Base-by-base conservation (phyloP, 2,329 filamentous ascomycete species). In the Trichoderma harzianum region DNA sequence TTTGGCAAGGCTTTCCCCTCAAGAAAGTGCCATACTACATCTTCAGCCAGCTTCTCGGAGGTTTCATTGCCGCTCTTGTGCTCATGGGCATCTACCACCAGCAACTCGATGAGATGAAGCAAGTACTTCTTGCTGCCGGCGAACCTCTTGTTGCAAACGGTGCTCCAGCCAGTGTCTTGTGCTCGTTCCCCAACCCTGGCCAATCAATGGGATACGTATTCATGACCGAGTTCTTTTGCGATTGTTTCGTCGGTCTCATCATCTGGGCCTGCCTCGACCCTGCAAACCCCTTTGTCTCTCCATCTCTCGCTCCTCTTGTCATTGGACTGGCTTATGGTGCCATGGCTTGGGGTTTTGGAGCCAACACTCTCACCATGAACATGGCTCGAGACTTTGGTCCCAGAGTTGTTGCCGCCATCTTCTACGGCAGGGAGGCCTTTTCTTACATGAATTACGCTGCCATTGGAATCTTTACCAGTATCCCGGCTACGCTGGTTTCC, bases 1-100 rank as follows among this genome's bases (percentile, higher is more conserved):
- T 84, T 14, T 90, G 86, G 86, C 86, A 88, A 79, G 87, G 86
- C 3, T 90, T 89, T 74, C 87, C 87, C 1, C 87, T 86, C 84
- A 84, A 81, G 61, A 90, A 89, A 74, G 87, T 88, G 5, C 86
- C 86, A 0, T 79, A 84, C 64, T 89, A 90, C 76, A 87, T 89
- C 74, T 82, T 88, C 73, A 82, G 84, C 10, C 88, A 90, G 75
- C 82, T 89, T 34, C 82, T 88, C 58, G 87, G 88, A 6, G 82
- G 86, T 2, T 89, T 90, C 76, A 77, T 88, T 14, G 88, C 87
- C 21, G 86, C 83, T 3, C 75, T 89, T 18, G 66, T 90, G 3
- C 79, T 90, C 12, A 85, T 89, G 79, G 87, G 84, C 21, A 85
- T 87, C 79, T 90, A 89, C 75, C 84, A 86, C 78, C 81, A 86